Conservation (phyloP, 176 grass and related monocot genomes). For the Miscanthus lutarioriparius region DNA sequence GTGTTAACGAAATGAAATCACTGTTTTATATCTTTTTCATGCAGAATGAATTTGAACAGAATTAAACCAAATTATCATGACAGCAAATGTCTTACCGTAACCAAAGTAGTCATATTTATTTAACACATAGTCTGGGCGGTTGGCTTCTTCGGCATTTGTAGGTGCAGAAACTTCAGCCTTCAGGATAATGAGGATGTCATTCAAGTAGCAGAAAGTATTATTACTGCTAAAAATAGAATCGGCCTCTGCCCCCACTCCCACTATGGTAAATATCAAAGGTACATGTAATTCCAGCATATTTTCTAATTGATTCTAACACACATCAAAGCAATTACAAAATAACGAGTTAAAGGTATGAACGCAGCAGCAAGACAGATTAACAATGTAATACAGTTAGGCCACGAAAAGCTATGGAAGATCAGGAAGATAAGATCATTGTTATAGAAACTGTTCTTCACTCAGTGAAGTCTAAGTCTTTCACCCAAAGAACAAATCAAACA, state of each 20-base stretch:
- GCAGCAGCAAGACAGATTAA: background rate
- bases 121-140: constrained; percentile 63
- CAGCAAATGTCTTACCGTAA: constrained; percentile 56
- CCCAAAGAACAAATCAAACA: constrained; percentile 11
- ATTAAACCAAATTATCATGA: constrained; percentile 21
- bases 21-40: constrained; percentile 13
- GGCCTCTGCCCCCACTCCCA: background rate
- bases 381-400: background rate
- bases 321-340: background rate
- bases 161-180: constrained; percentile 93
- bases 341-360: background rate
- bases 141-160: constrained; percentile 57
- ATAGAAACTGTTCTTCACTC: background rate
- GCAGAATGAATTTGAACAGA: constrained; percentile 3
- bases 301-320: background rate
- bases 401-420: background rate
- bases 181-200: constrained; percentile 35
- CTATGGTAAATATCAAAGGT: constrained; percentile 25
- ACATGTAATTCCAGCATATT: background rate
- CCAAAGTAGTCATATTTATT: constrained; percentile 94
- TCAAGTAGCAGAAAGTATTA: background rate
- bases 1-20: background rate
- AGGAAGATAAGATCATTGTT: background rate
- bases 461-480: background rate
- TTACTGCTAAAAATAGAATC: background rate